phyloP scores from a whole-genome alignment of 192 early-diverging fungal species.

The Coemansia sp. region DNA sequence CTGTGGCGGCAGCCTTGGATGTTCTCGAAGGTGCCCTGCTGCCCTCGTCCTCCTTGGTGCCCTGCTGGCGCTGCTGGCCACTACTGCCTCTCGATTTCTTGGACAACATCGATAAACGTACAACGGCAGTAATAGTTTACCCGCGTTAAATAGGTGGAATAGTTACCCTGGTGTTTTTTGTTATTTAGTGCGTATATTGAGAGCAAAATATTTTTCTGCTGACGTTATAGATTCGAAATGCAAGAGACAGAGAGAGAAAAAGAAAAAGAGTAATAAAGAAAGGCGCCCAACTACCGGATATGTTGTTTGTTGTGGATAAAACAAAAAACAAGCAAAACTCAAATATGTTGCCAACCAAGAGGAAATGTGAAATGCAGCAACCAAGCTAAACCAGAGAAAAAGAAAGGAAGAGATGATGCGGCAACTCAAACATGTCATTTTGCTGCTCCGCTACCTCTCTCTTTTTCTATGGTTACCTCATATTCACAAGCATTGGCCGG shows the following conservation, averaged over 20 bases:
- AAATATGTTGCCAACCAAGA: not conserved
- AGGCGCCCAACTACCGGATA: not conserved
- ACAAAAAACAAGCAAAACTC: not conserved
- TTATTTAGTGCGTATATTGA: not conserved
- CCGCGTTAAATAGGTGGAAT: too few relatives aligned
- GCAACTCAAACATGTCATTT: not conserved
- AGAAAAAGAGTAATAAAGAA: not conserved
- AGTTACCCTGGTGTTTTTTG: not conserved
- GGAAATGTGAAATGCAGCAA: slow-evolving; percentile 5
- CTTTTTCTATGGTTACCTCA: too few relatives aligned
- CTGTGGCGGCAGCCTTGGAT: not conserved
- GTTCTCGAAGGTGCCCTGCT: not conserved
- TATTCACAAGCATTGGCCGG: too few relatives aligned
- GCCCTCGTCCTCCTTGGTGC: not conserved
- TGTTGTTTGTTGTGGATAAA: not conserved
- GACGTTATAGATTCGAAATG: not conserved
- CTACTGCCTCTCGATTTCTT: slow-evolving; percentile 11
- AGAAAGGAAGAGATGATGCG: slow-evolving; percentile 1
- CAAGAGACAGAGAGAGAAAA: not conserved
- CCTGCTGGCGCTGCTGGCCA: slow-evolving; percentile 9
- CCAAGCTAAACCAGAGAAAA: slow-evolving; percentile 2
- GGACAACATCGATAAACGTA: slow-evolving; percentile 4
- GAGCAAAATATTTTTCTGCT: not conserved
- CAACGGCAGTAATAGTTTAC: not conserved
- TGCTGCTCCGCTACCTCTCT: too few relatives aligned